Evolutionary conservation across 345 rosid species (phyloP).

Genomic region (Eucalyptus camaldulensis): DNA sequence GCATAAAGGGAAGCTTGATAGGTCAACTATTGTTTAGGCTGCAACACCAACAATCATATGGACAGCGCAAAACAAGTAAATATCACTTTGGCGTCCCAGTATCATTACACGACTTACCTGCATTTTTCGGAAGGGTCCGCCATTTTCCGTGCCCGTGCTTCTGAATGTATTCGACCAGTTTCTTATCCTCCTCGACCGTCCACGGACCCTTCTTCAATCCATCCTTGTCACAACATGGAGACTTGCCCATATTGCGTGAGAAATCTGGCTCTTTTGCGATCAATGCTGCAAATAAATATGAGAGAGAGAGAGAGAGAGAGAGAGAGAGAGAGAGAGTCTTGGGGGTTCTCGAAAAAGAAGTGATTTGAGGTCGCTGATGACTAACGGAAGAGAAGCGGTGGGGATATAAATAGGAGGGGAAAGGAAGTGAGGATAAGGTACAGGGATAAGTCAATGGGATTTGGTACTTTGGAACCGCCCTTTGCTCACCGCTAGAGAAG

Average conservation of each 20-base stretch:
- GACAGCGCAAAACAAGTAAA: neutral
- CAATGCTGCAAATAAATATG: neutral
- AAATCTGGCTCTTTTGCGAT: neutral
- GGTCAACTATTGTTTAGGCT: neutral
- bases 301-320: neutral
- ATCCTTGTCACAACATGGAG: conserved; percentile 28
- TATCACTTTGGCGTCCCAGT: neutral
- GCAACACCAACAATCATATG: neutral
- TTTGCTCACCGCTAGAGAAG: neutral
- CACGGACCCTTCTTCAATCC: conserved; percentile 88
- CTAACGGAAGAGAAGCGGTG: neutral
- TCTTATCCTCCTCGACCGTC: conserved; percentile 82
- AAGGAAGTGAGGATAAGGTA: neutral
- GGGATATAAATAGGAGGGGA: neutral
- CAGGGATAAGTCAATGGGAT: conserved; percentile 36
- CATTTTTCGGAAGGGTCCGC: conserved; percentile 73
- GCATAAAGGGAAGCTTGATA: neutral
- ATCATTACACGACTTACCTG: conserved; percentile 19
- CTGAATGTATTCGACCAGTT: conserved; percentile 45
- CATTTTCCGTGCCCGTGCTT: conserved; percentile 76
- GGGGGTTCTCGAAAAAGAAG: neutral
- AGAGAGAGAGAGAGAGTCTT: neutral
- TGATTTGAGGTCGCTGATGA: neutral
- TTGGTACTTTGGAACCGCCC: conserved; percentile 55
- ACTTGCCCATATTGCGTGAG: conserved; percentile 28